Base-by-base conservation (phyloP, 257 asterid species). In the Leonotis leonurus region DNA sequence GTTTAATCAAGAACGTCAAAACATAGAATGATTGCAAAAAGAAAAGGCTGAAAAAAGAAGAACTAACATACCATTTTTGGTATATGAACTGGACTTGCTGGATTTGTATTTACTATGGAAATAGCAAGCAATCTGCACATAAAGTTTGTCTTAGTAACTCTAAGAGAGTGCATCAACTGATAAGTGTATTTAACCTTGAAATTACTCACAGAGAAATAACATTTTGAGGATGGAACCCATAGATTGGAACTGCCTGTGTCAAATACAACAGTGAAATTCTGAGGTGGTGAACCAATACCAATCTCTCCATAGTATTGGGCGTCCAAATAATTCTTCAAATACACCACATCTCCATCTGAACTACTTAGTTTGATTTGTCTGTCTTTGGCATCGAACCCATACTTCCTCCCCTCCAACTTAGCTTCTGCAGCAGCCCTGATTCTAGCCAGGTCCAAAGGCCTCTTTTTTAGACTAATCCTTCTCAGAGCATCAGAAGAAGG, bases 191-290 rank as follows among this genome's bases (percentile, higher is more conserved):
- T 22, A 50, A 5, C 45, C 16, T 22, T 21, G 56, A 68, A 36
- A 56, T 39, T 63, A 82, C 99, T 83, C 78, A 93, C 99, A 8
- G 97, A 93, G 73, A 89, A 85, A 59, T 80, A 93, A 59, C 99
- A 93, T 74, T 79, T 87, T 0, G 97, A 59, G 6, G 99, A 93
- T 8, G 99, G 99, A 63, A 93, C 94, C 99, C 99, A 93, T 10
- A 93, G 87, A 70, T 93, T 85, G 53, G 99, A 87, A 63, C 99
- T 93, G 64, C 99, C 99, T 2, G 97, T 93, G 60, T 93, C 99
- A 63, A 89, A 93, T 64, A 93, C 68, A 73, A 93, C 94, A 6
- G 81, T 83, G 57, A 93, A 93, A 0, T 73, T 89, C 83, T 93
- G 99, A 48, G 99, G 87, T 1, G 99, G 97, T 4, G 99, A 69